Percentiles rank a stretch among this genome's conserved stretches.
These are phyloP conservation scores for Verticillium isaacii DNA, from an alignment of 2,329 filamentous ascomycete genomes.

Conservation along the genomic window DNA sequence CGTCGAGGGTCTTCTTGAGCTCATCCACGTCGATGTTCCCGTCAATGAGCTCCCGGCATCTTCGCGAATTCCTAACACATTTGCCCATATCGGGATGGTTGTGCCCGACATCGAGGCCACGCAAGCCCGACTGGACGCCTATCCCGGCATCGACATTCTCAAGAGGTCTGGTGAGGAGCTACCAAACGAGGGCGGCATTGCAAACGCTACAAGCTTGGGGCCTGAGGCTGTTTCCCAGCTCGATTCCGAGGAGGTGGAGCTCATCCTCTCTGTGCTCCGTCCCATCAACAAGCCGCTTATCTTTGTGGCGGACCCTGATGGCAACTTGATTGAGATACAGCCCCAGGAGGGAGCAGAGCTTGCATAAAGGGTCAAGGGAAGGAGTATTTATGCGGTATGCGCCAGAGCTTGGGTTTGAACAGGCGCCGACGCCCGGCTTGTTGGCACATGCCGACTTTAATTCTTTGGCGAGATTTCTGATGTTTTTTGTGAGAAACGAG, in stretches of 20 bases:
- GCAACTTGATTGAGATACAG: slow-evolving; percentile 20
- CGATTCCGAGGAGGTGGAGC: slow-evolving; percentile 1
- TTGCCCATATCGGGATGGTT: slow-evolving; percentile 28
- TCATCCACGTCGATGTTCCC: slow-evolving; percentile 19
- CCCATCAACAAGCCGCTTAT: slow-evolving; percentile 12
- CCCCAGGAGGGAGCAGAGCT: slow-evolving; percentile 7
- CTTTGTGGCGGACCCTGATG: slow-evolving; percentile 18
- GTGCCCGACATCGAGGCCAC: slow-evolving; percentile 24
- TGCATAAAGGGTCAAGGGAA: neutral
- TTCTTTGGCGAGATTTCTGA: no score
- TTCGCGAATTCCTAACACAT: slow-evolving; percentile 20
- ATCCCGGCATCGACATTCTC: slow-evolving; percentile 16
- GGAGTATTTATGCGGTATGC: no score
- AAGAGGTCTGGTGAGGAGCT: slow-evolving; percentile 19
- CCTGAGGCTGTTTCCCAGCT: slow-evolving; percentile 10
- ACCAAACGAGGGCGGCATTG: slow-evolving; percentile 5
- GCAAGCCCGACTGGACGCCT: slow-evolving; percentile 18
- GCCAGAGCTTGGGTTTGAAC: no score
- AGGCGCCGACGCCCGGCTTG: no score
- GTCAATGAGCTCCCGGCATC: slow-evolving; percentile 14
- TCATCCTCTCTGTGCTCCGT: slow-evolving; percentile 7
- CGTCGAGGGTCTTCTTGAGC: slow-evolving; percentile 24
- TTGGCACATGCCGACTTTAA: no score
- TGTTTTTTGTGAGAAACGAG: no score
- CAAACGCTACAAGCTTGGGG: slow-evolving; percentile 11